Evolutionary conservation across 148 eudicot species (phyloP), one percentile per base, ranked within the genome.

Genomic region (Amaranthus palmeri): DNA sequence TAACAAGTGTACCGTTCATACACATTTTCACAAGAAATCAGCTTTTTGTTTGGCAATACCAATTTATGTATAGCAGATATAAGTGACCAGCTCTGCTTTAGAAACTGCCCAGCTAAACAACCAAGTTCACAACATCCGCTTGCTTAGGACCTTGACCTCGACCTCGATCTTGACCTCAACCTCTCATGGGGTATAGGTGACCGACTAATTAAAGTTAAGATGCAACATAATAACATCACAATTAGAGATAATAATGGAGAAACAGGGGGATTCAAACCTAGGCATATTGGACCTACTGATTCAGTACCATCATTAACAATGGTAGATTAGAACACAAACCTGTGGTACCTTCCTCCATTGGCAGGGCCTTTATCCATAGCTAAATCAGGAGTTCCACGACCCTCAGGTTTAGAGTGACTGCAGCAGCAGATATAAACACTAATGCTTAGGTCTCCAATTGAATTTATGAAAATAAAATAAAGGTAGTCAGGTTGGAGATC

Each of bases 311-410:
- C 59, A 55, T 12, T 14, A 43, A 25, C 2, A 17, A 65, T 14
- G 43, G 5, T 52, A 10, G 43, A 45, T 18, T 51, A 8, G 58
- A 14, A n/a, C 10, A 73, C 81, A 47, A 58, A 74, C 78, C 78
- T 77, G 70, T 79, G 69, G 53, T 79, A 68, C 68, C 76, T 74
- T 65, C 85, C 81, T 65, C 69, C 69, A 57, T 81, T 83, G 54
- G 74, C 76, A 51, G 95, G 95, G 76, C 95, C 83, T 69, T 72
- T 89, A 42, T 81, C 83, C 67, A 84, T 73, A 10, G 63, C 88
- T 78, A 81, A 79, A 48, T 46, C 79, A 49, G 88, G 80, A 8
- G 53, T 56, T 53, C 65, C 70, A 5, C 54, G 69, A 48, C 36
- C 14, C 25, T 47, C 69, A 8, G 69, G 69, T 48, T 49, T 65